A percentile compares a stretch with the other conserved stretches of the same genome.
phyloP scores from a whole-genome alignment of 2,329 filamentous ascomycete species.

The Arthroderma uncinatum region DNA sequence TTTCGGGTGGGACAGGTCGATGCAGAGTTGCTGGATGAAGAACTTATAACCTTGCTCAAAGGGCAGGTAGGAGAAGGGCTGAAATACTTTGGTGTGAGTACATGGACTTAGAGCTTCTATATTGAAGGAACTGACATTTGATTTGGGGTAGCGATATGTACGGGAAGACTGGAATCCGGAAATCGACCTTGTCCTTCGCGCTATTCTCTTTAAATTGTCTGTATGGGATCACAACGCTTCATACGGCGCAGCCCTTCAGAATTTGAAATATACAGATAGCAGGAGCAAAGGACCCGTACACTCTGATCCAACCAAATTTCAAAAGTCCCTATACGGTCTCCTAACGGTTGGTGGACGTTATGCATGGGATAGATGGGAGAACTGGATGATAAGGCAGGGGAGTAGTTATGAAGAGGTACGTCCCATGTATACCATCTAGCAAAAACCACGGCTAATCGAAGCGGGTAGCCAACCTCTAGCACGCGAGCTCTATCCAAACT shows the following conservation, averaged over 20 bases:
- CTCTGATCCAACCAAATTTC: constrained; percentile 61
- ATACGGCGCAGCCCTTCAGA: constrained; percentile 87
- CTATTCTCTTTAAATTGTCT: constrained; percentile 81
- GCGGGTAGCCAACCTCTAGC: constrained; percentile 31
- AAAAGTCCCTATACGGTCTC: constrained; percentile 75
- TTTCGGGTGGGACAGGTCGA: constrained; percentile 95
- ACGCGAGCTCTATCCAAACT: constrained; percentile 52
- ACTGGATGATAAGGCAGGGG: constrained; percentile 66
- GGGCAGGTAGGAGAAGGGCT: constrained; percentile 77
- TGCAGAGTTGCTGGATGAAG: constrained; percentile 86
- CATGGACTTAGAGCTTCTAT: background rate
- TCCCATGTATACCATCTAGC: background rate
- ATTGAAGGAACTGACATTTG: constrained; percentile 6
- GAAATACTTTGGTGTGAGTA: constrained; percentile 65
- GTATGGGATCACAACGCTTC: constrained; percentile 95
- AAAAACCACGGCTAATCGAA: background rate
- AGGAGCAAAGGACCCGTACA: constrained; percentile 52
- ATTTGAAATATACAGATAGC: constrained; percentile 80
- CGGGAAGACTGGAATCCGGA: constrained; percentile 81
- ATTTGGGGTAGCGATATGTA: constrained; percentile 43
- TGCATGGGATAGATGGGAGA: constrained; percentile 84
- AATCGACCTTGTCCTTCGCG: constrained; percentile 65
- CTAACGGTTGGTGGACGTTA: constrained; percentile 82
- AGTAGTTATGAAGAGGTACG: constrained; percentile 56
- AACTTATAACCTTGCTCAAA: constrained; percentile 74